Conservation (phyloP, 2,329 filamentous ascomycete genomes). For the Colletotrichum plurivorum region DNA sequence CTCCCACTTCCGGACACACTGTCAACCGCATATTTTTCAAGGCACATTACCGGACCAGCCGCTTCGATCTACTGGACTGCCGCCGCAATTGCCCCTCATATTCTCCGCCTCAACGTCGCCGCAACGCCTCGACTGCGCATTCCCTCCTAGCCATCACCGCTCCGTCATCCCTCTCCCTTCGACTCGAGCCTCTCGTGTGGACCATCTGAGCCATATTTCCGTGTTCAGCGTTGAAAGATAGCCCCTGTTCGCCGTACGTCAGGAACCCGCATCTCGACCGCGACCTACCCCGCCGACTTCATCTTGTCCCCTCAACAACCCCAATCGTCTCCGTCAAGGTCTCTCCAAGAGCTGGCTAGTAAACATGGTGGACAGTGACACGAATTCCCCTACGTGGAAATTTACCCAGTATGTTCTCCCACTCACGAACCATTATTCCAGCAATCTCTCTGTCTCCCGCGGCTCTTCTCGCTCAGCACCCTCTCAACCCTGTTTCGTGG, state of each 20-base stretch:
- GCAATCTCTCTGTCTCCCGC: neutral
- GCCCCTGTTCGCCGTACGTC: slow-evolving; percentile 6
- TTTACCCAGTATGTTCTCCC: slow-evolving; percentile 90
- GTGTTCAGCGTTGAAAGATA: slow-evolving; percentile 21
- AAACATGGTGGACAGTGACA: slow-evolving; percentile 97
- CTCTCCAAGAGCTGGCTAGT: slow-evolving; percentile 38
- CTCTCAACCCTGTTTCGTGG: slow-evolving; percentile 25
- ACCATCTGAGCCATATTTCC: slow-evolving; percentile 20
- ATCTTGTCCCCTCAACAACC: slow-evolving; percentile 8
- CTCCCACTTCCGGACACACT: neutral
- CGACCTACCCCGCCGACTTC: slow-evolving; percentile 33
- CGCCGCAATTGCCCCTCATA: slow-evolving; percentile 24
- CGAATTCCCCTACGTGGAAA: slow-evolving; percentile 97
- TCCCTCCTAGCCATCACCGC: slow-evolving; percentile 3
- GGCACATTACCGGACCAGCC: neutral
- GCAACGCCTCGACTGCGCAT: slow-evolving; percentile 23
- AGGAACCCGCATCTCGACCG: slow-evolving; percentile 18
- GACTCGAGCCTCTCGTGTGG: slow-evolving; percentile 19
- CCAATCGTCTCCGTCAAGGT: neutral
- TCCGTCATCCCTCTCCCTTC: neutral
- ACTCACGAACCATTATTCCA: slow-evolving; percentile 31
- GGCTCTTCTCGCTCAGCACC: neutral
- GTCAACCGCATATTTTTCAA: neutral
- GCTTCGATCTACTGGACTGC: neutral
- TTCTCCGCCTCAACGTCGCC: slow-evolving; percentile 21